Conservation (phyloP, 2,329 filamentous ascomycete species). For the Phialocephala subalpina region DNA sequence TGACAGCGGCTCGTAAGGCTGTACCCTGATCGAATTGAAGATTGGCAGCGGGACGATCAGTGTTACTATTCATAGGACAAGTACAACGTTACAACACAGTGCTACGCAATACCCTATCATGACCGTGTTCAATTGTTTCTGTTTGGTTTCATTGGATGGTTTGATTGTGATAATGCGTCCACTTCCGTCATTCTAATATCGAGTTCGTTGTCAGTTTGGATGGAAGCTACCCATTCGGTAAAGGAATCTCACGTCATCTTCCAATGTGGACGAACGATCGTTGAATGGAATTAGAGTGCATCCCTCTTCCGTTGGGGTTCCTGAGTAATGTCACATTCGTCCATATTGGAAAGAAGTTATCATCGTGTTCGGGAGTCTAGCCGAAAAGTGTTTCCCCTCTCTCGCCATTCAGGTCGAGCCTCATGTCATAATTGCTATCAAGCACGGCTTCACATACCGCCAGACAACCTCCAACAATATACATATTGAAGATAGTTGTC, state of each 20-base stretch:
- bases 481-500: background rate
- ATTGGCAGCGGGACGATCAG: background rate
- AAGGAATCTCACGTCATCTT: background rate
- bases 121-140: background rate
- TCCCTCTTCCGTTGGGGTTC: background rate
- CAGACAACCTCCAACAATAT: background rate
- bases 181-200: conserved; percentile 1
- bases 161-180: conserved; percentile 1
- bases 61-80: background rate
- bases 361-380: background rate
- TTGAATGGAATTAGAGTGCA: background rate
- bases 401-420: background rate
- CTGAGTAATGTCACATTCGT: background rate
- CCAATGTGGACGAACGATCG: background rate
- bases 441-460: background rate
- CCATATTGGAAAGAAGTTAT: background rate
- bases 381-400: background rate
- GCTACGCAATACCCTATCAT: conserved; percentile 3
- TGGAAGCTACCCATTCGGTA: background rate
- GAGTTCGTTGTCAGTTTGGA: background rate
- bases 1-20: background rate
- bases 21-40: background rate
- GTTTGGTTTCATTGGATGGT: background rate
- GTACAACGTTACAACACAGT: conserved; percentile 7
- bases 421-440: background rate